phyloP scores from a whole-genome alignment of 148 eudicot genomes.

The Spergularia bocconei region DNA sequence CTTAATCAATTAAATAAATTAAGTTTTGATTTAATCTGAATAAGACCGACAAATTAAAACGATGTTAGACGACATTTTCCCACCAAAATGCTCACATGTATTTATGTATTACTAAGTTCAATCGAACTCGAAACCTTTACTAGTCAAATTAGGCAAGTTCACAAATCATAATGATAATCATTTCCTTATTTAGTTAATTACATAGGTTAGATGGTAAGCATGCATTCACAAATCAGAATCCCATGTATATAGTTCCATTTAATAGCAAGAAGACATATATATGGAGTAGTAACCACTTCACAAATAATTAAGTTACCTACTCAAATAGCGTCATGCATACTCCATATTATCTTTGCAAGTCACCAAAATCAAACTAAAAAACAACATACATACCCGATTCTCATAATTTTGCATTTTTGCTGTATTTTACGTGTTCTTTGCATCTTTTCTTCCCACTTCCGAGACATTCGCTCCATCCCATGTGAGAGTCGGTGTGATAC shows the following conservation, averaged over 20 bases:
- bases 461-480: conserved; percentile 7
- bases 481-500: conserved; percentile 18
- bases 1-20: too few relatives aligned
- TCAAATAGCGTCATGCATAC: neutral
- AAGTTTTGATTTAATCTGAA: too few relatives aligned
- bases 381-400: neutral
- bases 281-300: neutral
- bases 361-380: neutral
- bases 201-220: too few relatives aligned
- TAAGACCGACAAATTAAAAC: too few relatives aligned
- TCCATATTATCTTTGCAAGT: neutral
- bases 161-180: too few relatives aligned
- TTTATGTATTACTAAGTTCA: too few relatives aligned
- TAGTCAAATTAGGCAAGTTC: too few relatives aligned
- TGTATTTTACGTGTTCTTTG: conserved; percentile 14
- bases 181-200: too few relatives aligned
- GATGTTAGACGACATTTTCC: too few relatives aligned
- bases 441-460: neutral
- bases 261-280: neutral
- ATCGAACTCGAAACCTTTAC: too few relatives aligned
- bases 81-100: too few relatives aligned
- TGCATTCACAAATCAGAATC: neutral
- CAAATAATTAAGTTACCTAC: conserved; percentile 13
- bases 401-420: neutral
- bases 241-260: neutral